phyloP scores from a whole-genome alignment of 148 eudicot genomes.

The Oxyria digyna region DNA sequence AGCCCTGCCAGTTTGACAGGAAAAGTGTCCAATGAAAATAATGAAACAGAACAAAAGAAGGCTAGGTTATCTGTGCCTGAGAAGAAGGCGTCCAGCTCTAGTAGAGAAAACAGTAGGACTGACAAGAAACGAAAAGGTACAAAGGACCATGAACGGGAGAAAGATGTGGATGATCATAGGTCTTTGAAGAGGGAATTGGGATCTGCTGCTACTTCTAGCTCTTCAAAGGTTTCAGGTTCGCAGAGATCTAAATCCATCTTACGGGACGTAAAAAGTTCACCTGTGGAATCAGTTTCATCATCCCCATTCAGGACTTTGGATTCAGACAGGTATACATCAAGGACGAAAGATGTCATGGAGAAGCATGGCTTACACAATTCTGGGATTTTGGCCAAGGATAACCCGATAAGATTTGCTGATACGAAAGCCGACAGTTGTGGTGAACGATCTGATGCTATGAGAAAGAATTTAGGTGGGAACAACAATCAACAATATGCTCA shows the following conservation, averaged over 20 bases:
- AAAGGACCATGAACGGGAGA: constrained; percentile 20
- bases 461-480: constrained; percentile 19
- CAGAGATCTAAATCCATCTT: constrained; percentile 31
- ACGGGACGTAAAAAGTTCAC: constrained; percentile 74
- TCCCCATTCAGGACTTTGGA: constrained; percentile 60
- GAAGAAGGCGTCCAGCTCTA: constrained; percentile 38
- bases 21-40: constrained; percentile 31
- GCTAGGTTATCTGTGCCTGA: constrained; percentile 48
- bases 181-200: constrained; percentile 32
- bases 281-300: constrained; percentile 93
- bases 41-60: constrained; percentile 46
- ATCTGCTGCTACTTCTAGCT: constrained; percentile 72
- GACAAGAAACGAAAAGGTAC: constrained; percentile 29
- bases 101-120: constrained; percentile 34
- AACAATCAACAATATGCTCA: constrained; percentile 15
- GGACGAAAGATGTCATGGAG: constrained; percentile 17
- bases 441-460: constrained; percentile 20
- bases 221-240: constrained; percentile 86
- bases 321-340: constrained; percentile 28
- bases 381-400: constrained; percentile 14
- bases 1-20: constrained; percentile 19
- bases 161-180: constrained; percentile 22
- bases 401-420: constrained; percentile 24
- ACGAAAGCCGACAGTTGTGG: constrained; percentile 24
- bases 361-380: constrained; percentile 26